Base-by-base conservation (phyloP, 345 rosid genomes). In the Corchorus olitorius region DNA sequence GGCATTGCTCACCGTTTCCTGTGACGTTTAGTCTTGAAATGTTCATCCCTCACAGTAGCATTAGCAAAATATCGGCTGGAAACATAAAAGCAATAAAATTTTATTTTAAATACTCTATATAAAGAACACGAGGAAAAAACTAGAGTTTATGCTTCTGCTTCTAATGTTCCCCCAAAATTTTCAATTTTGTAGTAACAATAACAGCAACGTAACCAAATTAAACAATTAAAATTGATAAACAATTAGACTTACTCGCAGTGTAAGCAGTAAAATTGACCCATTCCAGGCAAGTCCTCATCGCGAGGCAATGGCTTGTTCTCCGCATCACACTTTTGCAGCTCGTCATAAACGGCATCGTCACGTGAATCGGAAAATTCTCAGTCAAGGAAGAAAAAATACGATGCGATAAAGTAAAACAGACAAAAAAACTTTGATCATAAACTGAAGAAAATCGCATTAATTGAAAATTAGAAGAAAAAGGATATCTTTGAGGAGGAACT, bases 191-290 rank as follows among this genome's bases (percentile, higher is more conserved):
- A 45, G 19, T 12, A 66, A 66, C 5, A 12, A 67, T 6, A 64
- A 64, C 14, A 41, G 49, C 1, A 58, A 33, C 19, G 4, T 17
- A 41, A 70, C 22, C 22, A 16, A 73, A 60, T 46, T 17, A 3
- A 15, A 52, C 27, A 66, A 55, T 15, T 15, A 54, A 54, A 39
- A 16, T 67, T 58, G 13, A 43, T 52, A 45, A 49, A 45, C n/a
- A 70, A 48, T 37, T 19, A 46, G 66, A 77, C 91, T 54, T 81
- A 96, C 99, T 97, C 98, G 96, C 99, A 97, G 85, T 89, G 95
- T 49, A 92, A 77, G 88, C 99, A 97, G 80, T 94, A 97, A 83
- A 82, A 90, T 73, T 97, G 99, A 4, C 98, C 99, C 99, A 97
- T 97, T 53, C 98, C 99, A 68, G 99, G 99, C 68, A 94, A 89